Conservation (phyloP, 257 asterid genomes). For the Phtheirospermum japonicum region DNA sequence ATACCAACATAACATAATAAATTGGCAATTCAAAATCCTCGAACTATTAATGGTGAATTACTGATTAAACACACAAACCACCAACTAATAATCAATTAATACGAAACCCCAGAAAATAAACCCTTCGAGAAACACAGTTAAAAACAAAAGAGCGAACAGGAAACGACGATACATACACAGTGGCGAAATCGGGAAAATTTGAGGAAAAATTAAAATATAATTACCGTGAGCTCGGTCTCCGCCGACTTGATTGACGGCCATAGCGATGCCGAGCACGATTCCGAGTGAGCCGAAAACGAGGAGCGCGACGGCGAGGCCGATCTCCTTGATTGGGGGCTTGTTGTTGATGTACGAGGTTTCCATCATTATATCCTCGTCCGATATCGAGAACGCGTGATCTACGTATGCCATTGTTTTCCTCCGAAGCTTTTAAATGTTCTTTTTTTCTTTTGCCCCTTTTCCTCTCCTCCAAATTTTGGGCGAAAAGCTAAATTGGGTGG, state of each 20-base stretch:
- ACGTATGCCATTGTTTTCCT: slow-evolving; percentile 71
- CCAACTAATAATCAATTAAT: background rate
- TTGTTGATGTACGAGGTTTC: slow-evolving; percentile 69
- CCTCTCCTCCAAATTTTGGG: background rate
- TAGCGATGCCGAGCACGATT: slow-evolving; percentile 62
- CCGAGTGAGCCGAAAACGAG: slow-evolving; percentile 82
- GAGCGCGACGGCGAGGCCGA: slow-evolving; percentile 85
- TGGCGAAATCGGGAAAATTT: background rate
- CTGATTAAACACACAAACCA: slow-evolving; percentile 11
- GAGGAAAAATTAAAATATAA: background rate
- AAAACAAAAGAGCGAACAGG: background rate
- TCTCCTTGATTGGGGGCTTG: slow-evolving; percentile 94
- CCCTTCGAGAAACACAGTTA: background rate
- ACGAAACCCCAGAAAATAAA: background rate
- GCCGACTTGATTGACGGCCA: slow-evolving; percentile 85
- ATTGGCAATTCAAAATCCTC: background rate
- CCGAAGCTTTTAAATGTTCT: slow-evolving; percentile 1
- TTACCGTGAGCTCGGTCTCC: slow-evolving; percentile 96
- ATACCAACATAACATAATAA: too few relatives aligned
- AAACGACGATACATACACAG: background rate
- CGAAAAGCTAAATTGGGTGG: slow-evolving; percentile 5
- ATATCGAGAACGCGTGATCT: slow-evolving; percentile 95
- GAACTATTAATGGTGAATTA: slow-evolving; percentile 1
- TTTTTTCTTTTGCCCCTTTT: background rate
- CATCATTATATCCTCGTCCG: slow-evolving; percentile 97